Evolutionary conservation across 73 alveolate genomes (phyloP).

Genomic region (Stentor coeruleus): DNA sequence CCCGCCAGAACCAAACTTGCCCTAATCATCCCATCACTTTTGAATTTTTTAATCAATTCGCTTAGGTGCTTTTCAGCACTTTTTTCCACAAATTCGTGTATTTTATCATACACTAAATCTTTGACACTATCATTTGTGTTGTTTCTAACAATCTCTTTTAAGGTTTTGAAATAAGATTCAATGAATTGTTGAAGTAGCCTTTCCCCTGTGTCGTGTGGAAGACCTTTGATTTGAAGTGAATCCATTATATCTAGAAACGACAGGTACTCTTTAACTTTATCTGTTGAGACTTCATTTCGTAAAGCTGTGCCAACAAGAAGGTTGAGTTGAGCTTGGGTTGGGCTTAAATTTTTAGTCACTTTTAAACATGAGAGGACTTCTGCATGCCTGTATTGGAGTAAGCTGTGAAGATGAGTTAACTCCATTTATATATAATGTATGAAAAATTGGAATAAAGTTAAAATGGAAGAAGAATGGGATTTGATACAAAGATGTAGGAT

Average conservation of each 20-base stretch:
- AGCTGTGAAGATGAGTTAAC: neutral
- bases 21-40: neutral
- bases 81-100: neutral
- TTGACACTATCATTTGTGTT: neutral
- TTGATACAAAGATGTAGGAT: neutral
- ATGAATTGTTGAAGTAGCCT: neutral
- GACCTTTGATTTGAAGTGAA: conserved; percentile 10
- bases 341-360: neutral
- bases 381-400: neutral
- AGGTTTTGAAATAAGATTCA: neutral
- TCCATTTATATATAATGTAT: neutral
- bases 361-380: neutral
- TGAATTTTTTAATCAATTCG: neutral
- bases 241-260: neutral
- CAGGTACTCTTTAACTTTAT: neutral
- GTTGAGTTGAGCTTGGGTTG: neutral
- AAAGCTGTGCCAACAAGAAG: neutral
- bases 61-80: neutral
- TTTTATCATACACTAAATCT: neutral
- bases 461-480: neutral
- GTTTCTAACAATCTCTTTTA: neutral
- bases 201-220: neutral
- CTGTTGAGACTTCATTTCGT: neutral
- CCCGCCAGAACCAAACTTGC: neutral
- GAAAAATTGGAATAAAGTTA: too few species aligned